A percentile compares a stretch with the other conserved stretches of the same genome.
Conservation (phyloP, 495 filamentous ascomycete species). For the Aeminium ludgeri region DNA sequence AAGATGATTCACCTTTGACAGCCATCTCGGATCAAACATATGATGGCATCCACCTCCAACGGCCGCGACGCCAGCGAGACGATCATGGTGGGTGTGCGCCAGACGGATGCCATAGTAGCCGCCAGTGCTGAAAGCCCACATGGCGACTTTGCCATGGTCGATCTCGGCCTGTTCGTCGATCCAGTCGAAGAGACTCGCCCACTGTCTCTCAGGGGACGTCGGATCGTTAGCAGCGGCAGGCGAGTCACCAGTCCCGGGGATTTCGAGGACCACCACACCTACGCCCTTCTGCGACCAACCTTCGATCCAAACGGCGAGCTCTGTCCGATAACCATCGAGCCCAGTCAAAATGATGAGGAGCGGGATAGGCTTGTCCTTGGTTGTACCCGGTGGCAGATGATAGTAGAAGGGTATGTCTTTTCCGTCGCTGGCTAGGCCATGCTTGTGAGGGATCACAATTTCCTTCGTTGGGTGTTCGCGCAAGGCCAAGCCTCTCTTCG, state of each 20-base stretch:
- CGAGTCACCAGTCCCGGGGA: constrained; percentile 66
- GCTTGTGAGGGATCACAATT: constrained; percentile 41
- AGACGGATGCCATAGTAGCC: constrained; percentile 64
- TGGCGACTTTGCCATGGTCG: constrained; percentile 43
- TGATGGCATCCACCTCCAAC: constrained; percentile 58
- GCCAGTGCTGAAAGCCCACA: constrained; percentile 59
- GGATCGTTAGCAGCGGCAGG: constrained; percentile 44
- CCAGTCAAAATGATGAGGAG: constrained; percentile 57
- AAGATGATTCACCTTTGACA: constrained; percentile 48
- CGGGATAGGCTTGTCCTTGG: constrained; percentile 31
- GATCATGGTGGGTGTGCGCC: constrained; percentile 49
- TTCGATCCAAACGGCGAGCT: constrained; percentile 55
- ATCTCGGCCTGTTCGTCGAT: constrained; percentile 40
- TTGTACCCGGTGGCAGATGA: constrained; percentile 35
- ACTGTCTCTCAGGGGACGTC: constrained; percentile 37
- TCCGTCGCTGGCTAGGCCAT: constrained; percentile 33
- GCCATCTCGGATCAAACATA: constrained; percentile 49
- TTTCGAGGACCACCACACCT: constrained; percentile 44
- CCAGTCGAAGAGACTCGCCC: constrained; percentile 51
- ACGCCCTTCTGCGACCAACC: constrained; percentile 47
- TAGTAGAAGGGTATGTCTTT: constrained; percentile 46
- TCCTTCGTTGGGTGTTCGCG: constrained; percentile 43
- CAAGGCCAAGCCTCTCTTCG: constrained; percentile 38
- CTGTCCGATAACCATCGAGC: constrained; percentile 62
- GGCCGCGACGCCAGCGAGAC: constrained; percentile 44